Evolutionary conservation across 2,329 filamentous ascomycete genomes (phyloP).

Genomic region (Cadophora gregata): DNA sequence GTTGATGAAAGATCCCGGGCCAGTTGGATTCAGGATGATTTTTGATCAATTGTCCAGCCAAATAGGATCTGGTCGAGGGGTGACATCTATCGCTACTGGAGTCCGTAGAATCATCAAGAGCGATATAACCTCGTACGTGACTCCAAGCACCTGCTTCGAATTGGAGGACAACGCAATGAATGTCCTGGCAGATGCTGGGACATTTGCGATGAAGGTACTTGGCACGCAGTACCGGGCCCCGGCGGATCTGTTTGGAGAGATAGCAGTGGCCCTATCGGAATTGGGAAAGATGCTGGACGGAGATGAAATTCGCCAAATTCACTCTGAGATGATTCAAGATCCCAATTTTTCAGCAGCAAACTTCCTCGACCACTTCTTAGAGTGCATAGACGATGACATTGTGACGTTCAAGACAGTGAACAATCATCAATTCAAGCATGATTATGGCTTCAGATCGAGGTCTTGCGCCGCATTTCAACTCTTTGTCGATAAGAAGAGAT

Average conservation of each 20-base stretch:
- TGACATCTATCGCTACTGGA: not conserved
- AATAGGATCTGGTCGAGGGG: not conserved
- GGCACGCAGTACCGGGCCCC: not conserved
- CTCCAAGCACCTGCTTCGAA: conserved; percentile 21
- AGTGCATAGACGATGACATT: not conserved
- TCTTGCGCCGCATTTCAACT: not conserved
- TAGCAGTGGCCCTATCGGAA: not conserved
- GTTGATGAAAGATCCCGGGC: conserved; percentile 22
- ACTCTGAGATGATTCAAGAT: not conserved
- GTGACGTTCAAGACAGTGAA: not conserved
- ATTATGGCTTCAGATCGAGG: not conserved
- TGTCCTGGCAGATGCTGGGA: conserved; percentile 23
- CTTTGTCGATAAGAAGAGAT: not conserved
- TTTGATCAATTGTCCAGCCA: not conserved
- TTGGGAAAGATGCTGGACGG: not conserved
- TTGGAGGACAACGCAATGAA: conserved; percentile 31
- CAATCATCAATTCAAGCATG: not conserved
- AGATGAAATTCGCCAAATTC: not conserved
- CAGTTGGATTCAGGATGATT: conserved; percentile 23
- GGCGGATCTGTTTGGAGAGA: not conserved
- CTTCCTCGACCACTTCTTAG: not conserved
- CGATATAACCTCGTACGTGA: conserved; percentile 22
- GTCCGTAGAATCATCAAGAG: conserved; percentile 25
- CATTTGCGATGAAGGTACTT: conserved; percentile 13
- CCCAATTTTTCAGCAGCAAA: not conserved